Conservation (phyloP, 345 rosid genomes). For the Microcos paniculata region DNA sequence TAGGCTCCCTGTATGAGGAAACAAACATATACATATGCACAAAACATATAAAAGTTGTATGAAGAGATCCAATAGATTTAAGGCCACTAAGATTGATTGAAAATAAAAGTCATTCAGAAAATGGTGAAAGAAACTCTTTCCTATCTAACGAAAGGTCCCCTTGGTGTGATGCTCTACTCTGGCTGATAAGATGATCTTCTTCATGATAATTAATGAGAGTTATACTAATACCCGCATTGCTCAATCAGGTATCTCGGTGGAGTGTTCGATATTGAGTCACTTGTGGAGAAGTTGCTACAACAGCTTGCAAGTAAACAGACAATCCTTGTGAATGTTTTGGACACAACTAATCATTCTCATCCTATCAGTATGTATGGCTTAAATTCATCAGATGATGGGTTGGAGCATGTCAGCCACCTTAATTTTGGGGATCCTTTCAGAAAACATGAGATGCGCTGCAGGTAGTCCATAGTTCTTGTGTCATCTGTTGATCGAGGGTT, state of each 20-base stretch:
- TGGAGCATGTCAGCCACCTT: conserved; percentile 66
- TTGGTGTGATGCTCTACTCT: neutral
- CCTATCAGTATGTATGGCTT: conserved; percentile 97
- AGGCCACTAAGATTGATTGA: neutral
- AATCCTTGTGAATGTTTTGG: conserved; percentile 87
- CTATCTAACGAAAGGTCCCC: neutral
- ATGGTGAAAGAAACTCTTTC: neutral
- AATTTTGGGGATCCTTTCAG: conserved; percentile 94
- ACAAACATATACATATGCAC: neutral
- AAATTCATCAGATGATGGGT: conserved; percentile 50
- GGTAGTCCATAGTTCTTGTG: conserved; percentile 39
- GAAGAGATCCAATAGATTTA: neutral
- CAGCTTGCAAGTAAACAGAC: conserved; percentile 96
- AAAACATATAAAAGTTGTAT: neutral
- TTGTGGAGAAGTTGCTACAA: conserved; percentile 91
- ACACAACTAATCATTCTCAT: conserved; percentile 58
- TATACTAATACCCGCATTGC: conserved; percentile 15
- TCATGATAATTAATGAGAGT: neutral
- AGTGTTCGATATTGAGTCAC: conserved; percentile 82
- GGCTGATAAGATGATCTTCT: neutral
- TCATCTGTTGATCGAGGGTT: conserved; percentile 12
- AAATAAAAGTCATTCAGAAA: neutral
- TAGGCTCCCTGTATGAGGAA: neutral
- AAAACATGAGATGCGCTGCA: conserved; percentile 98
- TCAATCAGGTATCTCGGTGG: conserved; percentile 88